These are phyloP conservation scores for Setaria italica DNA, from an alignment of 202 grass and related monocot genomes.

Conservation along the genomic window DNA sequence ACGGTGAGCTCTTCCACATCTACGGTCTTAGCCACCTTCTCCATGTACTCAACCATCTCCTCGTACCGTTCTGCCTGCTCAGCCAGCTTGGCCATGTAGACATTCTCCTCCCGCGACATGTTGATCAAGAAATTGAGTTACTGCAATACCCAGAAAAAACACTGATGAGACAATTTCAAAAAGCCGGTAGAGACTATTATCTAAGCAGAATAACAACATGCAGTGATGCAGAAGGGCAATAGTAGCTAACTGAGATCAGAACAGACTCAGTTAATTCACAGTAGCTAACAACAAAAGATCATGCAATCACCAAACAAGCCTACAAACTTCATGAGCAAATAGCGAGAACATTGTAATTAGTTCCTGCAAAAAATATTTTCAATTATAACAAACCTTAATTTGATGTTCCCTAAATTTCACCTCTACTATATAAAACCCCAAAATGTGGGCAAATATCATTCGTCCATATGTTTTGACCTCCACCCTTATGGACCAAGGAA, in stretches of 20 bases:
- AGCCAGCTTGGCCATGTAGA: slow-evolving; percentile 84
- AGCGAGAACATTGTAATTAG: neutral
- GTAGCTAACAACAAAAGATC: neutral
- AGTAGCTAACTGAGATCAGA: neutral
- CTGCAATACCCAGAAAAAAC: slow-evolving; percentile 20
- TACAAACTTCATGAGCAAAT: neutral
- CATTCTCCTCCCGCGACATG: slow-evolving; percentile 71
- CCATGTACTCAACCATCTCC: slow-evolving; percentile 90
- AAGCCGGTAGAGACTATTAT: neutral
- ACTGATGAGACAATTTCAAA: neutral
- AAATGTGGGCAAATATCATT: neutral
- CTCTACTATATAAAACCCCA: neutral
- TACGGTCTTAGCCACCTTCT: slow-evolving; percentile 80
- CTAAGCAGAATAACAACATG: too few relatives aligned
- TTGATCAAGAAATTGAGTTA: slow-evolving; percentile 5
- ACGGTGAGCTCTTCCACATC: slow-evolving; percentile 76
- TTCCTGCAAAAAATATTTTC: neutral
- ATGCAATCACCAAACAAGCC: neutral
- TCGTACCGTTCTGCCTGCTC: slow-evolving; percentile 80
- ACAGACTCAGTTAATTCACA: neutral
- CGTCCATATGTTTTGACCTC: neutral
- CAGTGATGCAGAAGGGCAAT: neutral
- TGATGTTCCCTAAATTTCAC: neutral
- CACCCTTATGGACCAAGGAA: neutral
- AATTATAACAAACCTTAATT: too few relatives aligned